Conservation (phyloP, 164 flowering plant genomes). For the Buxus sempervirens region DNA sequence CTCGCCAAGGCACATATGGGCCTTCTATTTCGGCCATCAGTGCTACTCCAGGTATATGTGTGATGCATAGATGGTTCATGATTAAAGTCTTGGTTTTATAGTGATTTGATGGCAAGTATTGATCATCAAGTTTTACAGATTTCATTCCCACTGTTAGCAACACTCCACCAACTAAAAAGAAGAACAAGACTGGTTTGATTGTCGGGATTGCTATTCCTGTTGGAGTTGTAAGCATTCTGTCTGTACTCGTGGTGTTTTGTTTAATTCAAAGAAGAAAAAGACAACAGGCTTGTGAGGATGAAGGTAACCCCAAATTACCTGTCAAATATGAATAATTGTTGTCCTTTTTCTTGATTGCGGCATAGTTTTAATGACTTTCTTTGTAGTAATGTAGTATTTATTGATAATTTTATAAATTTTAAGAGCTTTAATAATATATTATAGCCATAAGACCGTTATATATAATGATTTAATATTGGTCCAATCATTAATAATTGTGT, state of each 20-base stretch:
- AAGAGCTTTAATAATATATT: too few species aligned
- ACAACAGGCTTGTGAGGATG: conserved; percentile 26
- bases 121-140: conserved; percentile 32
- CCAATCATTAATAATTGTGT: too few species aligned
- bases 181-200: conserved; percentile 53
- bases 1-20: conserved; percentile 69
- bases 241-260: conserved; percentile 26
- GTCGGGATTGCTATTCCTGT: conserved; percentile 53
- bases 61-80: background rate
- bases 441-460: too few species aligned
- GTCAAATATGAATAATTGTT: background rate
- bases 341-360: background rate
- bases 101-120: background rate
- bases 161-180: conserved; percentile 36
- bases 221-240: conserved; percentile 32
- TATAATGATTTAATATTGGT: too few species aligned
- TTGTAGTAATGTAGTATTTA: too few species aligned
- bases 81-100: background rate
- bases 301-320: conserved; percentile 38
- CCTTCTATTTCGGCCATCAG: conserved; percentile 84
- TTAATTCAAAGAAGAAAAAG: conserved; percentile 34
- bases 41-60: conserved; percentile 58
- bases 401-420: too few species aligned
- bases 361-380: too few species aligned
- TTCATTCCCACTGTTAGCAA: conserved; percentile 58